A percentile compares a stretch with the other conserved stretches of the same genome.
phyloP scores from a whole-genome alignment of 768 basidiomycete species.

The Krasilnikovozyma curviuscula region DNA sequence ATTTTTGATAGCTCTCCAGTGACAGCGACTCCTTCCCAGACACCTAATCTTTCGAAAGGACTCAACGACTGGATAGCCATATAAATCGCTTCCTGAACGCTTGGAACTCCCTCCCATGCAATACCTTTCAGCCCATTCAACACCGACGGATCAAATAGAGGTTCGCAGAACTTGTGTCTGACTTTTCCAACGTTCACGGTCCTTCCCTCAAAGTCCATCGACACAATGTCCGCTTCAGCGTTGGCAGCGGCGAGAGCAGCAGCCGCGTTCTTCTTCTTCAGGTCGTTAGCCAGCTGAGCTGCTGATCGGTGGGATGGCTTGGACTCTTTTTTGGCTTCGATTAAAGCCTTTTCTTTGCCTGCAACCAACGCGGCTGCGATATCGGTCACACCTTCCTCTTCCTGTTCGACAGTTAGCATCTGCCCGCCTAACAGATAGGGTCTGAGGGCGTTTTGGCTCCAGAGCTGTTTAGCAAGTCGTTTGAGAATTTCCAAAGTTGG shows the following conservation, averaged over 20 bases:
- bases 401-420: slow-evolving; percentile 27
- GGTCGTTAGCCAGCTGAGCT: slow-evolving; percentile 19
- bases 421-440: slow-evolving; percentile 11
- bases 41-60: slow-evolving; percentile 46
- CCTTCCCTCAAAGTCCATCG: slow-evolving; percentile 27
- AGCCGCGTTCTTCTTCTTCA: slow-evolving; percentile 44
- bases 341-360: slow-evolving; percentile 75
- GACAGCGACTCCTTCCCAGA: slow-evolving; percentile 42
- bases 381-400: slow-evolving; percentile 73
- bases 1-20: slow-evolving; percentile 44
- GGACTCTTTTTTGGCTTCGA: slow-evolving; percentile 44
- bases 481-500: slow-evolving; percentile 34
- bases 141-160: slow-evolving; percentile 55
- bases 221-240: slow-evolving; percentile 13
- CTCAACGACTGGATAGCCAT: slow-evolving; percentile 25
- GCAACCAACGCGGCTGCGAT: slow-evolving; percentile 77
- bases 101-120: slow-evolving; percentile 1
- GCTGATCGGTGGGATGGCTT: slow-evolving; percentile 9
- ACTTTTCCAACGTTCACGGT: slow-evolving; percentile 65
- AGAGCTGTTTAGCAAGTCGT: slow-evolving; percentile 15
- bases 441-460: slow-evolving; percentile 12
- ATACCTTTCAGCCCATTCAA: slow-evolving; percentile 22
- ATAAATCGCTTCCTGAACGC: slow-evolving; percentile 5
- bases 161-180: slow-evolving; percentile 77
- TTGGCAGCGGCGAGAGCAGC: slow-evolving; percentile 5